Base-by-base conservation (phyloP, 768 basidiomycete genomes). In the Russula earlei region DNA sequence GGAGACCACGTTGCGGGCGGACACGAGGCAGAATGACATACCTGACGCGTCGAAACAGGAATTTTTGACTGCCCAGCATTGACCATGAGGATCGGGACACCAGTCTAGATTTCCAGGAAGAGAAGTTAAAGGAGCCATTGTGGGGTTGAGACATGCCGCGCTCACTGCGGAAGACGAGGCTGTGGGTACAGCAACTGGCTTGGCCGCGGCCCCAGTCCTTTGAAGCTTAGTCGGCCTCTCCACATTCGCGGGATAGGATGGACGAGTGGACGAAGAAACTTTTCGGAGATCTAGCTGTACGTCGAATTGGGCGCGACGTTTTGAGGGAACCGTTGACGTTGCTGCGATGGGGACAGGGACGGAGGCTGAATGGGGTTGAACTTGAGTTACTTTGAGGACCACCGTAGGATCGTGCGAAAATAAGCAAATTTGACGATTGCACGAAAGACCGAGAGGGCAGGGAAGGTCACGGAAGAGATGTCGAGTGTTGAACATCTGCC, bases 21-120 rank as follows among this genome's bases (percentile, higher is more conserved):
- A 43, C 34, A 59, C 60, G 34, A 65, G 62, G n/a, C 31, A 31
- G 12, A 51, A 33, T 37, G 29, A 66, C 11, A 66, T 73, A 83
- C 84, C 76, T 91, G 87, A 36, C 91, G 79, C 47, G 87, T 82
- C 5, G 83, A 81, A 42, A 91, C 62, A 1, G 91, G 74, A 19
- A 92, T 80, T 40, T 74, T 73, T n/a, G 88, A 91, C 54, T 77
- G 78, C 0, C 82, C 83, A 3, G 85, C 77, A 67, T 78, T 83
- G 52, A 84, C 71, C 66, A 76, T 75, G 34, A 92, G 77, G 47
- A 84, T 64, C 5, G 89, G 89, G 0, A 74, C 79, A 27, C 84
- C 85, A 34, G 74, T 71, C 81, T 85, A 53, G 42, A 20, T 19
- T 27, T 36, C 25, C 10, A 7, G 11, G 34, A 36, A 56, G 20